Percentiles rank a stretch among this genome's conserved stretches.
phyloP scores from a whole-genome alignment of 2,329 filamentous ascomycete genomes.

The Apiospora koreana region DNA sequence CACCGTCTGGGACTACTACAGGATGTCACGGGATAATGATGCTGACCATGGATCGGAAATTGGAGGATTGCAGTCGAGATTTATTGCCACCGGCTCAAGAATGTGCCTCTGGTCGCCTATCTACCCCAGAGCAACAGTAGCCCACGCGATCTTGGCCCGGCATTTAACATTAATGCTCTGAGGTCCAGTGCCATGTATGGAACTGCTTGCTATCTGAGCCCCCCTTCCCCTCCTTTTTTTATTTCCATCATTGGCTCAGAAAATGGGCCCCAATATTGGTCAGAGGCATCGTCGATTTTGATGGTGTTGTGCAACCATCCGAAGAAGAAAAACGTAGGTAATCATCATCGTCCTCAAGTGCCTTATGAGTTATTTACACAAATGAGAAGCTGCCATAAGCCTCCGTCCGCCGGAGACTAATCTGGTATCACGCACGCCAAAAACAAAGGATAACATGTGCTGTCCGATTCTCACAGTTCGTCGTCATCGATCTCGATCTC shows the following conservation, averaged over 20 bases:
- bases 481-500: slow-evolving; percentile 91
- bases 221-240: neutral
- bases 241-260: neutral
- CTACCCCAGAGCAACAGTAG: neutral
- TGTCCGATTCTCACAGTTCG: slow-evolving; percentile 48
- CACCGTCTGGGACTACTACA: no score
- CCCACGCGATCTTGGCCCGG: neutral
- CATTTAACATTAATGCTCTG: neutral
- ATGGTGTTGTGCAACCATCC: neutral
- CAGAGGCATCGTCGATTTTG: neutral
- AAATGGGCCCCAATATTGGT: neutral
- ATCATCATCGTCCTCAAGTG: slow-evolving; percentile 10
- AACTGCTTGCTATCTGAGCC: neutral
- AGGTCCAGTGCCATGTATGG: neutral
- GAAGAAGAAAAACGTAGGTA: slow-evolving; percentile 6
- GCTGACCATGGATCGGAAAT: no score
- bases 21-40: no score
- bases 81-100: neutral
- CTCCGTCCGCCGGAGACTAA: slow-evolving; percentile 10
- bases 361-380: slow-evolving; percentile 1
- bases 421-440: slow-evolving; percentile 20
- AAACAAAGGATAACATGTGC: slow-evolving; percentile 14
- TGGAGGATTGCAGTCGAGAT: neutral
- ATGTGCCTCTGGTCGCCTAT: neutral
- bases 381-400: neutral